Base-by-base conservation (phyloP, 495 filamentous ascomycete species). In the Filosporella fistucella region DNA sequence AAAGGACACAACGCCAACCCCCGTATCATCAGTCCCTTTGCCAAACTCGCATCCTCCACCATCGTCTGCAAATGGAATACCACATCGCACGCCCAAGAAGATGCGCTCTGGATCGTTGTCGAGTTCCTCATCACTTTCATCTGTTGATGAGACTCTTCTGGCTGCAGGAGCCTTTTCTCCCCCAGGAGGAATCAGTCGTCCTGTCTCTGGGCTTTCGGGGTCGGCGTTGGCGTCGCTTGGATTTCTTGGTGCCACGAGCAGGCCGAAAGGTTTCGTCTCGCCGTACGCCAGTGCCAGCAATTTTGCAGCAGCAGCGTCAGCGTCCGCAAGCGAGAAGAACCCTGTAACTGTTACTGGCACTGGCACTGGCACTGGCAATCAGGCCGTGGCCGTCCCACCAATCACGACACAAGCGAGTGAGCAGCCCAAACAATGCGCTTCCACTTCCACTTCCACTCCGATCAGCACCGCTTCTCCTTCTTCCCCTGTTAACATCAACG, bases 81-180 rank as follows among this genome's bases (percentile, higher is more conserved):
- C 33, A 4, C 9, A 22, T 22, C 22, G n/a, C n/a, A n/a, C 28
- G 29, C 13, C 21, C 14, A 47, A 42, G 14, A 46, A 13, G 22
- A 30, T 25, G 57, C 18, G 59, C 21, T 35, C 44, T 5, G 51
- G 45, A 23, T 68, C 67, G n/a, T 47, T 58, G n/a, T 63, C 63
- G 33, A 68, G 61, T 47, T 58, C 53, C 2, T 70, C 67, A 12
- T 65, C 56, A 9, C 49, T 70, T 9, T 70, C 67, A 14, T 68
- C 66, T 1, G 61, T 70, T 10, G 63, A 66, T 17, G 64, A 67
- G 30, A 56, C 67, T 36, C 51, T 62, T 5, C 49, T 66, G 1
- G 56, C 57, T 36, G 60, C 55, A 30, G 62, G 55, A 48, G 58
- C 40, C 60, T n/a, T 25, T 24, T 42, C 39, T 13, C 40, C 25